Conservation (phyloP, 176 grass and related monocot genomes). For the Ensete glaucum region DNA sequence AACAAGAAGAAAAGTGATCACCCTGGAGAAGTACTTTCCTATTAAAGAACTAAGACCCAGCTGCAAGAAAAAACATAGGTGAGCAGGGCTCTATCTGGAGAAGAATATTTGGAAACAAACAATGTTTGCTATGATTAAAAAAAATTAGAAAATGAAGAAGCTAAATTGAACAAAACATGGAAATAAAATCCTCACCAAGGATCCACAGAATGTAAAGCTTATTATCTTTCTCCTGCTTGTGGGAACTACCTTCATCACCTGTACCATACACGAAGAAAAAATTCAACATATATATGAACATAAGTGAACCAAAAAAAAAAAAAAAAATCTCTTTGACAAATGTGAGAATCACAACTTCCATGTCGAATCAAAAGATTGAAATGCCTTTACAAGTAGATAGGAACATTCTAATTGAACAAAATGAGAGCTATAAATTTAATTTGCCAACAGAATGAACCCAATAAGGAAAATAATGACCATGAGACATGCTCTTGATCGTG, state of each 20-base stretch:
- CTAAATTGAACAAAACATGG: neutral
- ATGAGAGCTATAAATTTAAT: neutral
- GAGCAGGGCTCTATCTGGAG: conserved; percentile 6
- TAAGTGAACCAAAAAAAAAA: neutral
- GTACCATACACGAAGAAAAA: conserved; percentile 16
- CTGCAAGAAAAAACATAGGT: conserved; percentile 26
- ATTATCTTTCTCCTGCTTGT: conserved; percentile 79
- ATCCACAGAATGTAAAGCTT: conserved; percentile 82
- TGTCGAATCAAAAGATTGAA: too few relatives aligned
- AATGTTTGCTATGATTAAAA: neutral
- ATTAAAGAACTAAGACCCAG: conserved; percentile 73
- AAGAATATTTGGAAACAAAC: neutral
- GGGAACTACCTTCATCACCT: conserved; percentile 91
- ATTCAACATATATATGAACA: conserved; percentile 5
- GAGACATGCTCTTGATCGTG: too few relatives aligned
- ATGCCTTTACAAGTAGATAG: neutral
- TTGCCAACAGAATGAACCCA: neutral
- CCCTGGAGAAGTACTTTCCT: conserved; percentile 66
- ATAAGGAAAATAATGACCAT: neutral
- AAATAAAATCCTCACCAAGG: conserved; percentile 45
- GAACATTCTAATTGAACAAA: neutral
- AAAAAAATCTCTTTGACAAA: neutral
- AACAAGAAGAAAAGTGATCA: conserved; percentile 63
- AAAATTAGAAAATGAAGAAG: conserved; percentile 6
- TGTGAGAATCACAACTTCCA: neutral